These are phyloP conservation scores for Botrytis byssoidea DNA, from an alignment of 2,329 filamentous ascomycete species.

Conservation along the genomic window DNA sequence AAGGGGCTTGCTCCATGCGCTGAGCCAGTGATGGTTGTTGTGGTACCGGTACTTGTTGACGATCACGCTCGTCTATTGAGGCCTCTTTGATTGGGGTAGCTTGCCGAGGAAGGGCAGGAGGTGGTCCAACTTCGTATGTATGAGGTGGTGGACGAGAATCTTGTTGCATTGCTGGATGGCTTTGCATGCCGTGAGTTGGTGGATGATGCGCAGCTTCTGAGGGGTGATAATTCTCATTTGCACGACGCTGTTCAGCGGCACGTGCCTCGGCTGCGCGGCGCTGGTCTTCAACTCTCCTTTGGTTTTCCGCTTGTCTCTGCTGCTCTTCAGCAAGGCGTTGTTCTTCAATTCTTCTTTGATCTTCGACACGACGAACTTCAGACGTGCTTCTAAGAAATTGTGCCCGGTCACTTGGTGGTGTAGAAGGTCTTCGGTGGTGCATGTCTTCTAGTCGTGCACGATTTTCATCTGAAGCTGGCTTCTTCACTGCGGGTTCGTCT, in stretches of 20 bases:
- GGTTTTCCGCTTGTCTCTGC: conserved; percentile 42
- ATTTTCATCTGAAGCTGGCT: conserved; percentile 83
- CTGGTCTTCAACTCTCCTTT: conserved; percentile 52
- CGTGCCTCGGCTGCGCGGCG: conserved; percentile 57
- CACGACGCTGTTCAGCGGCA: conserved; percentile 63
- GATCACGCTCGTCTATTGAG: conserved; percentile 53
- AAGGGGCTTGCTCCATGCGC: conserved; percentile 40
- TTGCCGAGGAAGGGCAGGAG: conserved; percentile 39
- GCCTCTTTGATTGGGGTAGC: conserved; percentile 47
- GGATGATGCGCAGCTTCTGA: conserved; percentile 90
- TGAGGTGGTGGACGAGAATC: conserved; percentile 49
- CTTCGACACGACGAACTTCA: conserved; percentile 60
- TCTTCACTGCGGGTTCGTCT: conserved; percentile 73
- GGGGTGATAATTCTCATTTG: conserved; percentile 80
- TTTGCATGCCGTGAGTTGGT: conserved; percentile 55
- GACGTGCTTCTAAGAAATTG: conserved; percentile 76
- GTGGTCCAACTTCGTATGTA: conserved; percentile 46
- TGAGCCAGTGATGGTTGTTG: conserved; percentile 39
- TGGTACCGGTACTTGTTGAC: conserved; percentile 41
- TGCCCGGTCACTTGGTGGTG: conserved; percentile 60
- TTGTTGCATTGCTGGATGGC: conserved; percentile 62
- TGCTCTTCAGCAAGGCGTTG: conserved; percentile 39
- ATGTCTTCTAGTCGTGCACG: conserved; percentile 84
- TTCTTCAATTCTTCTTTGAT: conserved; percentile 67
- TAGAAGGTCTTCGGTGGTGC: conserved; percentile 73